Percentiles rank a stretch among this genome's conserved stretches.
These are phyloP conservation scores for Rutstroemia sp. DNA, from an alignment of 2,329 filamentous ascomycete genomes.

Conservation along the genomic window DNA sequence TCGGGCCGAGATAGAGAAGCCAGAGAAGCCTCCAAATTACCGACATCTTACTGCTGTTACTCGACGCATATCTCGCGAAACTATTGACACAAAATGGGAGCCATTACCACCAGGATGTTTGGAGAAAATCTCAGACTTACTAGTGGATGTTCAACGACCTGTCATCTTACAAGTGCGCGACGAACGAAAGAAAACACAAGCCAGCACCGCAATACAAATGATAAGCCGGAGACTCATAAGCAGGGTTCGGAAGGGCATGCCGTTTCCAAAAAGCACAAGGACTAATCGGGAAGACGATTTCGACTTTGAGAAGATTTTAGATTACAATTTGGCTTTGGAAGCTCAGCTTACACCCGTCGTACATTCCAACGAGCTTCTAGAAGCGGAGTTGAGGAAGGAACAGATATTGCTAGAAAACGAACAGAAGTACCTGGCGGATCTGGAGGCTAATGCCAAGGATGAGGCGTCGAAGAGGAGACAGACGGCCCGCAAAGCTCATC, in stretches of 20 bases:
- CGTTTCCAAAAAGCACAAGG: slow-evolving; percentile 53
- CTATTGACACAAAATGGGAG: slow-evolving; percentile 63
- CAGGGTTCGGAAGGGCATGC: slow-evolving; percentile 52
- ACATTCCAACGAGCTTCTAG: slow-evolving; percentile 55
- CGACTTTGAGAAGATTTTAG: slow-evolving; percentile 57
- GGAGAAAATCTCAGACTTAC: slow-evolving; percentile 45
- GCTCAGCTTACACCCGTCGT: slow-evolving; percentile 52
- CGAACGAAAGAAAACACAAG: slow-evolving; percentile 38
- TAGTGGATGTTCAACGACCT: slow-evolving; percentile 53
- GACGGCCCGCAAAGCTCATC: slow-evolving; percentile 27
- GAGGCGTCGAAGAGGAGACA: slow-evolving; percentile 46
- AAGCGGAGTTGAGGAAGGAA: slow-evolving; percentile 48
- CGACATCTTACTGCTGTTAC: slow-evolving; percentile 44
- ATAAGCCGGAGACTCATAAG: slow-evolving; percentile 48
- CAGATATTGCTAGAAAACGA: slow-evolving; percentile 49
- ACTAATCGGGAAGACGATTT: slow-evolving; percentile 51
- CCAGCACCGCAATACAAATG: slow-evolving; percentile 43
- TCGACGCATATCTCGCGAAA: slow-evolving; percentile 50
- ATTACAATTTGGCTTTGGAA: slow-evolving; percentile 50
- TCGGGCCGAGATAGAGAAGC: slow-evolving; percentile 3
- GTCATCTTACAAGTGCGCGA: slow-evolving; percentile 49
- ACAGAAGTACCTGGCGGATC: slow-evolving; percentile 40
- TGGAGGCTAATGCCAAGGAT: slow-evolving; percentile 50
- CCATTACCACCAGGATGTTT: slow-evolving; percentile 48
- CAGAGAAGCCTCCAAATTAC: slow-evolving; percentile 29